Percentiles rank a stretch among this genome's conserved stretches.
Conservation (phyloP, 371 early-diverging fungal species). For the Chytridium lagenaria region DNA sequence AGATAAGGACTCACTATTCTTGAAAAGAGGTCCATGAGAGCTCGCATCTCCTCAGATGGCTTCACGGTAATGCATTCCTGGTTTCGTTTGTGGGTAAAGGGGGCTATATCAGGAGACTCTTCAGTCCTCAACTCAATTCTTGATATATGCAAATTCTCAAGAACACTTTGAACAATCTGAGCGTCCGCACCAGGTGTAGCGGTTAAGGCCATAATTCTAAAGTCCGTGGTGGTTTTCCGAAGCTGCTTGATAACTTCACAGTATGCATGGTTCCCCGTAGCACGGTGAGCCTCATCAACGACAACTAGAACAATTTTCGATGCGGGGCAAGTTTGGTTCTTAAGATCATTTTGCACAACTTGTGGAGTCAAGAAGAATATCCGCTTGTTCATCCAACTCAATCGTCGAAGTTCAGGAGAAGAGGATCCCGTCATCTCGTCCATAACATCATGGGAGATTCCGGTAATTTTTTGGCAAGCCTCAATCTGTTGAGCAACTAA, state of each 20-base stretch:
- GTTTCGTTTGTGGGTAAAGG: slow-evolving; percentile 71
- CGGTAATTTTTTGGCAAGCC: slow-evolving; percentile 77
- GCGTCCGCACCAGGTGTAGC: slow-evolving; percentile 84
- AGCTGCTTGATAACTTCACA: slow-evolving; percentile 71
- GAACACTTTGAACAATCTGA: slow-evolving; percentile 78
- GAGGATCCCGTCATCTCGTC: slow-evolving; percentile 80
- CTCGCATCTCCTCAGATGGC: slow-evolving; percentile 64
- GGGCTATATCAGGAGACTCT: slow-evolving; percentile 82
- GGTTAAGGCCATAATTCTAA: slow-evolving; percentile 86
- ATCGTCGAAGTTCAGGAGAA: slow-evolving; percentile 59
- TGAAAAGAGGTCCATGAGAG: slow-evolving; percentile 50
- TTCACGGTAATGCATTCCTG: slow-evolving; percentile 71
- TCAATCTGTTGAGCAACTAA: slow-evolving; percentile 92
- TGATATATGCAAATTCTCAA: slow-evolving; percentile 77
- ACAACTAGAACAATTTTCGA: slow-evolving; percentile 70
- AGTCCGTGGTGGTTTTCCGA: slow-evolving; percentile 52
- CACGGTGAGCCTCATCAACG: slow-evolving; percentile 93
- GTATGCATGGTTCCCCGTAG: slow-evolving; percentile 86
- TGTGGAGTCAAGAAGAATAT: slow-evolving; percentile 94
- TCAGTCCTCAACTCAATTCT: slow-evolving; percentile 88
- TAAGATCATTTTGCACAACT: slow-evolving; percentile 84
- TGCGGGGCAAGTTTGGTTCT: slow-evolving; percentile 43
- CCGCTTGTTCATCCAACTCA: slow-evolving; percentile 47
- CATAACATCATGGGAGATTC: slow-evolving; percentile 70
- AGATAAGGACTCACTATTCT: slow-evolving; percentile 54